These are phyloP conservation scores for Cytospora piceicola DNA, from an alignment of 2,329 filamentous ascomycete species.

Conservation along the genomic window DNA sequence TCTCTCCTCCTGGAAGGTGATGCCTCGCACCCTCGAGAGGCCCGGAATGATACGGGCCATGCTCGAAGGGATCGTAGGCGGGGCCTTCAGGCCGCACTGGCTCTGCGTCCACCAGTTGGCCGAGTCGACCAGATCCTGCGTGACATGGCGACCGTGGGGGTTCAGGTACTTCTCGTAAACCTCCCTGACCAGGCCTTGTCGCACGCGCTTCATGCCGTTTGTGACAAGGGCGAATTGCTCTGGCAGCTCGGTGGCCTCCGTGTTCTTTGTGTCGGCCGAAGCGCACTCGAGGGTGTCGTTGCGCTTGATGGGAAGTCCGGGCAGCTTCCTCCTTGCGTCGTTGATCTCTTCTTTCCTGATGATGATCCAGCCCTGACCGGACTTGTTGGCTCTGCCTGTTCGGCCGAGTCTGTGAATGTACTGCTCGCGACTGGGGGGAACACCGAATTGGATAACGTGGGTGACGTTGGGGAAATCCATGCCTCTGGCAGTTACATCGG, in stretches of 20 bases:
- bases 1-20: conserved; percentile 41
- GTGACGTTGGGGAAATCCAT: conserved; percentile 84
- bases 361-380: conserved; percentile 72
- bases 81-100: conserved; percentile 56
- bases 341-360: conserved; percentile 58
- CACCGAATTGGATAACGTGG: conserved; percentile 76
- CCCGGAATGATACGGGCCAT: conserved; percentile 39
- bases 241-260: conserved; percentile 49
- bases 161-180: conserved; percentile 63
- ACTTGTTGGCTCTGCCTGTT: conserved; percentile 74
- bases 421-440: conserved; percentile 66
- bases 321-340: conserved; percentile 55
- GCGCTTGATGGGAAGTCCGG: conserved; percentile 62
- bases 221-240: conserved; percentile 49
- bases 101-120: conserved; percentile 58
- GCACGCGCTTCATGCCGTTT: conserved; percentile 48
- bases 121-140: conserved; percentile 47
- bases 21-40: conserved; percentile 36
- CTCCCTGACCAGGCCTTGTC: conserved; percentile 45
- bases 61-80: conserved; percentile 46
- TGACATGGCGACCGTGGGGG: conserved; percentile 45
- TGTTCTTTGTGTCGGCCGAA: conserved; percentile 54
- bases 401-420: conserved; percentile 80
- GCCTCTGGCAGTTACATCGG: conserved; percentile 78
- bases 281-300: conserved; percentile 57